Percentiles rank a stretch among this genome's conserved stretches.
phyloP scores from a whole-genome alignment of 2,329 filamentous ascomycete genomes.

The Pseudovirgaria hyperparasitica region DNA sequence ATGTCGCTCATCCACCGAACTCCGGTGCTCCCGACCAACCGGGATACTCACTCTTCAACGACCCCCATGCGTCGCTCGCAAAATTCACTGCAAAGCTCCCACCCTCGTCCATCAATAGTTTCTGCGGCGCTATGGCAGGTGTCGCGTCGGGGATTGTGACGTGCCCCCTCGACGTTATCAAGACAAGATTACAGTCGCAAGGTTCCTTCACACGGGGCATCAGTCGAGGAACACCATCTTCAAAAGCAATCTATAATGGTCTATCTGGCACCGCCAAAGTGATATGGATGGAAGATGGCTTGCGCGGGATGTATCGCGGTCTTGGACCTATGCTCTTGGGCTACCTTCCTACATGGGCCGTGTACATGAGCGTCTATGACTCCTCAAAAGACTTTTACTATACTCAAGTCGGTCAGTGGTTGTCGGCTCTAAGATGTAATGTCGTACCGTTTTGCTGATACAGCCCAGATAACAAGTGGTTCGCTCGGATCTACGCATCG shows the following conservation, averaged over 20 bases:
- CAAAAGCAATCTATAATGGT: conserved; percentile 61
- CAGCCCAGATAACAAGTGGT: conserved; percentile 54
- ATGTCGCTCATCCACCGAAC: conserved; percentile 22
- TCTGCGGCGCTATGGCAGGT: conserved; percentile 78
- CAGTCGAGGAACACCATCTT: conserved; percentile 27
- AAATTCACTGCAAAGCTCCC: conserved; percentile 35
- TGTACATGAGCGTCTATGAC: conserved; percentile 96
- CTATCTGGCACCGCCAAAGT: conserved; percentile 73
- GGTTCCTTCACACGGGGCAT: conserved; percentile 58
- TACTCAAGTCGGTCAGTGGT: conserved; percentile 40
- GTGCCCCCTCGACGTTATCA: conserved; percentile 96
- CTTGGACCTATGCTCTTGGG: conserved; percentile 89
- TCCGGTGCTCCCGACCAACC: conserved; percentile 21
- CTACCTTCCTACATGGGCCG: conserved; percentile 94
- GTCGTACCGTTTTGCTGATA: conserved; percentile 5
- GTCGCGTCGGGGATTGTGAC: conserved; percentile 90
- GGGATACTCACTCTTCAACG: conserved; percentile 16
- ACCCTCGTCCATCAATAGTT: conserved; percentile 55
- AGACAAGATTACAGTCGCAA: conserved; percentile 94
- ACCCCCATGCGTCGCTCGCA: conserved; percentile 28
- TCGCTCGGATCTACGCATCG: conserved; percentile 79
- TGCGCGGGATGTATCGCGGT: conserved; percentile 85
- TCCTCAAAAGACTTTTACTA: conserved; percentile 66
- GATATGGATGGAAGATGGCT: conserved; percentile 79
- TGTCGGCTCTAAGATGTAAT: conserved; percentile 31